A percentile compares a stretch with the other conserved stretches of the same genome.
phyloP scores from a whole-genome alignment of 148 eudicot species.

The Euryodendron excelsum region DNA sequence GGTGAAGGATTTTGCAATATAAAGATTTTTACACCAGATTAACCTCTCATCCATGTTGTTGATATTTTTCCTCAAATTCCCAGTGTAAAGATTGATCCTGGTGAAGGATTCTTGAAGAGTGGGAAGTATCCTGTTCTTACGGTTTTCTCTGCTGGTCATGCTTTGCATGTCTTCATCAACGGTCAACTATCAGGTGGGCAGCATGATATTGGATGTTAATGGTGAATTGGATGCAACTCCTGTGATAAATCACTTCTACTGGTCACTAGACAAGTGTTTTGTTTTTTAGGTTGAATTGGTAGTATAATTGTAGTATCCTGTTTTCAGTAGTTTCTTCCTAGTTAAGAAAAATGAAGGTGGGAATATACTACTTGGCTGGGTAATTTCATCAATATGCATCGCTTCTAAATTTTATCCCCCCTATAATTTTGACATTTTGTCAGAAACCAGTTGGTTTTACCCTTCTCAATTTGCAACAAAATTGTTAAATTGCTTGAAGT shows the following conservation, averaged over 20 bases:
- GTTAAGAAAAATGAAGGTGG: slow-evolving; percentile 8
- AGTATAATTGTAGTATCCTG: background rate
- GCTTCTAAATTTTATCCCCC: background rate
- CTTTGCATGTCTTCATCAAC: slow-evolving; percentile 86
- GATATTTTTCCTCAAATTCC: slow-evolving; percentile 11
- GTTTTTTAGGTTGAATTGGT: background rate
- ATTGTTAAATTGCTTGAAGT: background rate
- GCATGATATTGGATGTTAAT: background rate
- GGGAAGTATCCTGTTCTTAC: slow-evolving; percentile 74
- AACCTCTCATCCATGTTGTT: background rate
- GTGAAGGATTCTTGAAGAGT: slow-evolving; percentile 61
- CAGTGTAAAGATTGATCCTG: slow-evolving; percentile 62
- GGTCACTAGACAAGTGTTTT: background rate
- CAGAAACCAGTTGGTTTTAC: background rate
- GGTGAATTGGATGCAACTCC: background rate
- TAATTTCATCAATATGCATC: background rate
- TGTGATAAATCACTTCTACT: background rate
- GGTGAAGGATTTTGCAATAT: background rate
- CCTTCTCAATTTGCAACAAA: background rate
- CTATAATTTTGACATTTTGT: background rate
- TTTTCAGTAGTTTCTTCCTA: background rate
- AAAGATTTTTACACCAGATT: background rate
- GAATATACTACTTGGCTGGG: background rate
- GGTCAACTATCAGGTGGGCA: slow-evolving; percentile 70
- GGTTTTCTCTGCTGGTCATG: slow-evolving; percentile 90